Evolutionary conservation across 257 asterid genomes (phyloP).

Genomic region (Plectranthus barbatus): DNA sequence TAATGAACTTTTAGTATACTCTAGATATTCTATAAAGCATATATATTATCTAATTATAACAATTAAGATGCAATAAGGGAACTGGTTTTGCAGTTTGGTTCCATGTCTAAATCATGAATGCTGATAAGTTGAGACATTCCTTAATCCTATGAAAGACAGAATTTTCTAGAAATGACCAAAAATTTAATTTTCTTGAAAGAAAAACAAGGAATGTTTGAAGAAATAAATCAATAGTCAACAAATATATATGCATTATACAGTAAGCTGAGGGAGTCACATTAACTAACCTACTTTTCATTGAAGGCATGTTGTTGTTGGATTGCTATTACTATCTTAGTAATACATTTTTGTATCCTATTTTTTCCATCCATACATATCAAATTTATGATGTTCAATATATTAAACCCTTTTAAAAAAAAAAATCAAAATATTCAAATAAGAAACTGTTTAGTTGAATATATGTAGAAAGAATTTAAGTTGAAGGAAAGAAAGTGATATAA

Average conservation of each 20-base stretch:
- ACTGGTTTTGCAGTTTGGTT: not conserved
- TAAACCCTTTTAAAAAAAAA: not conserved
- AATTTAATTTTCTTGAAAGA: not conserved
- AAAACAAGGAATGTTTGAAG: not conserved
- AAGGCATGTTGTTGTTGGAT: not conserved
- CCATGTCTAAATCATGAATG: not conserved
- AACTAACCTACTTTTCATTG: not conserved
- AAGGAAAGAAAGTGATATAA: conserved; percentile 4
- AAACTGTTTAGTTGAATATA: not conserved
- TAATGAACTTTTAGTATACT: not conserved
- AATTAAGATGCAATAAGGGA: not conserved
- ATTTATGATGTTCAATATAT: not conserved
- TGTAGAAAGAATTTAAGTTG: conserved; percentile 9
- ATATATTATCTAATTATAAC: not conserved
- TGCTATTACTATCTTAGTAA: not conserved
- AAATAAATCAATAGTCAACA: not conserved
- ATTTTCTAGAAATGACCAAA: conserved; percentile 5
- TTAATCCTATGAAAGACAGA: not conserved
- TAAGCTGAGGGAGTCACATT: not conserved
- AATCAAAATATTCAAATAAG: not conserved
- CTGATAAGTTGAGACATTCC: not conserved
- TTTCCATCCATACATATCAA: not conserved
- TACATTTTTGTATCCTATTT: not conserved
- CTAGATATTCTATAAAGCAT: not conserved
- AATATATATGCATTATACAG: not conserved